These are phyloP conservation scores for Apiotrichum gamsii DNA, from an alignment of 1,284 basidiomycete genomes.

Conservation along the genomic window DNA sequence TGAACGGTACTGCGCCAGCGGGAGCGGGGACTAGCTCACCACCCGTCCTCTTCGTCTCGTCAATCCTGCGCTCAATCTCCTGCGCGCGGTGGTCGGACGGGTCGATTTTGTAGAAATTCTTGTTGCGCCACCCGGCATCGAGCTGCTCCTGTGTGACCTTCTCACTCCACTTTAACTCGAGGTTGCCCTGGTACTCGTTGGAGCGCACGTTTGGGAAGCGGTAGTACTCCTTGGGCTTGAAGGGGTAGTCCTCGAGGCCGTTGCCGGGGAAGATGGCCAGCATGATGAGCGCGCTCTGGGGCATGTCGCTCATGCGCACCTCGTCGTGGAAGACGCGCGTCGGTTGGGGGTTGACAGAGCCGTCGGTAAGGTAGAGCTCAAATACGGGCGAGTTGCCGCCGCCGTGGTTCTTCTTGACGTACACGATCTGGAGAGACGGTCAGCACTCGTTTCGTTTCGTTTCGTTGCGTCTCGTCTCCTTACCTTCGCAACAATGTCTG, in stretches of 20 bases:
- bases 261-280: no score
- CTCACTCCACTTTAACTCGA: slow-evolving; percentile 36
- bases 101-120: slow-evolving; percentile 1
- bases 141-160: slow-evolving; percentile 21
- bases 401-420: slow-evolving; percentile 2
- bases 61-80: slow-evolving; percentile 28
- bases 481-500: slow-evolving; percentile 21
- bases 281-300: no score
- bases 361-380: slow-evolving; percentile 39
- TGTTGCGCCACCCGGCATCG: slow-evolving; percentile 15
- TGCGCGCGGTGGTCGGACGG: slow-evolving; percentile 16
- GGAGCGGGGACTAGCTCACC: no score
- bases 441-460: no score
- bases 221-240: no score
- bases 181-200: slow-evolving; percentile 15
- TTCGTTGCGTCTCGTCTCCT: no score
- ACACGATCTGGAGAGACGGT: slow-evolving; percentile 22
- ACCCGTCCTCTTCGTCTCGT: no score
- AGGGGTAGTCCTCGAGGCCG: no score
- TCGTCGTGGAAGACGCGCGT: slow-evolving; percentile 27
- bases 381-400: slow-evolving; percentile 2
- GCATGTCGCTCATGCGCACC: no score
- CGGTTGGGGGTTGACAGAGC: slow-evolving; percentile 17
- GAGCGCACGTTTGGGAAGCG: slow-evolving; percentile 25
- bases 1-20: no score